Evolutionary conservation across 2,329 filamentous ascomycete species (phyloP).

Genomic region (Incumbomyces delicatus): DNA sequence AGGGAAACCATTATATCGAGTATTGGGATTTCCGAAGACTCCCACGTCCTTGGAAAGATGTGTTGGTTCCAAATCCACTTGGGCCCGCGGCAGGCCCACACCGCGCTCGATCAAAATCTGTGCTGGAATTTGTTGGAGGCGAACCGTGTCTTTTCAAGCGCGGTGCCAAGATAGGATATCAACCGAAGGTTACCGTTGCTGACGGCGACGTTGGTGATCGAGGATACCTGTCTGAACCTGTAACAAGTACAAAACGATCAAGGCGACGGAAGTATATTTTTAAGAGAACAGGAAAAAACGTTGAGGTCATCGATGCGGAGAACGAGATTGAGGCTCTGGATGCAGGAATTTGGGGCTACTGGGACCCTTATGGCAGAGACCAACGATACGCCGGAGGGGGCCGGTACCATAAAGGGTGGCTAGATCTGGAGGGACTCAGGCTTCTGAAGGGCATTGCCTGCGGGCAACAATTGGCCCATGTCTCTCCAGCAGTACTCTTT

Average conservation of each 20-base stretch:
- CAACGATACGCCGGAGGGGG: neutral
- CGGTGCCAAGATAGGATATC: slow-evolving; percentile 1
- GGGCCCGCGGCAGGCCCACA: neutral
- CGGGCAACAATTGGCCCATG: too few species aligned
- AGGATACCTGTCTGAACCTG: slow-evolving; percentile 3
- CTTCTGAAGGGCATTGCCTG: too few species aligned
- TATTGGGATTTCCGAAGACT: neutral
- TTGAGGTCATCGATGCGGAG: neutral
- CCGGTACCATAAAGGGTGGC: too few species aligned
- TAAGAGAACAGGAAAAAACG: neutral
- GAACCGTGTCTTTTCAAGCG: slow-evolving; percentile 1
- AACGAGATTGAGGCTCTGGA: neutral
- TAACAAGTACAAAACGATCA: neutral
- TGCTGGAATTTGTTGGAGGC: neutral
- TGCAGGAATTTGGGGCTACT: neutral
- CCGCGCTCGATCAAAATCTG: neutral
- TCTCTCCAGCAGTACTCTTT: too few species aligned
- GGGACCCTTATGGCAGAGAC: neutral
- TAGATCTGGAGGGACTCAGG: too few species aligned
- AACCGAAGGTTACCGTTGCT: neutral
- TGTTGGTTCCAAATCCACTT: neutral
- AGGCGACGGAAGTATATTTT: neutral
- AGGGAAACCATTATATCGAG: neutral
- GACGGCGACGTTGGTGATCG: neutral
- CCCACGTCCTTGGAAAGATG: neutral